A percentile compares a stretch with the other conserved stretches of the same genome.
These are phyloP conservation scores for Volvariella surrecta DNA, from an alignment of 1,284 basidiomycete genomes.

Conservation along the genomic window DNA sequence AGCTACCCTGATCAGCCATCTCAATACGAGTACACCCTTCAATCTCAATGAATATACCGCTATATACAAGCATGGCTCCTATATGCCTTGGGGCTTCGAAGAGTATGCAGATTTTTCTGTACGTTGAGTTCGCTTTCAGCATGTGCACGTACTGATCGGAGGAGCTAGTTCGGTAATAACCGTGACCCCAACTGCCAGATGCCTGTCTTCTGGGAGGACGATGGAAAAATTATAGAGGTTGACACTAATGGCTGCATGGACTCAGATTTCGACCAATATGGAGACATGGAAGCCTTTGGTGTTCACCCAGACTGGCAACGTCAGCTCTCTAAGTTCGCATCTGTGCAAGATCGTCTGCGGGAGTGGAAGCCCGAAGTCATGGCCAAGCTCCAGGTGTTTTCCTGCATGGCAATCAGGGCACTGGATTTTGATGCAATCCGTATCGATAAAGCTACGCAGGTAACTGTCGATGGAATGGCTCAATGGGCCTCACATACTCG, in stretches of 20 bases:
- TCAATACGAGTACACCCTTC: slow-evolving; percentile 80
- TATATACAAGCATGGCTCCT: slow-evolving; percentile 70
- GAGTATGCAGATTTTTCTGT: slow-evolving; percentile 79
- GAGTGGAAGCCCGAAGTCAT: slow-evolving; percentile 80
- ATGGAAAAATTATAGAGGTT: slow-evolving; percentile 54
- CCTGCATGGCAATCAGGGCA: slow-evolving; percentile 78
- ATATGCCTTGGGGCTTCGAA: slow-evolving; percentile 78
- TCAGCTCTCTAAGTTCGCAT: slow-evolving; percentile 89
- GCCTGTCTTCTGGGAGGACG: slow-evolving; percentile 74
- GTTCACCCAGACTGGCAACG: slow-evolving; percentile 91
- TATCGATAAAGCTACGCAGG: slow-evolving; percentile 89
- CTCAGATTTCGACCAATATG: slow-evolving; percentile 89
- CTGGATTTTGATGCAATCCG: slow-evolving; percentile 89
- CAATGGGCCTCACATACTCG: slow-evolving; percentile 69
- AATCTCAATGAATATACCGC: slow-evolving; percentile 63
- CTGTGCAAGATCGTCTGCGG: slow-evolving; percentile 87
- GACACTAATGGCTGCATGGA: slow-evolving; percentile 60
- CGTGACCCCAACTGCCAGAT: slow-evolving; percentile 69
- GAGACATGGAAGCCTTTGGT: slow-evolving; percentile 94
- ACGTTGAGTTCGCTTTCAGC: slow-evolving; percentile 12
- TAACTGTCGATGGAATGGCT: slow-evolving; percentile 75
- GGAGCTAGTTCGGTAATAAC: slow-evolving; percentile 46
- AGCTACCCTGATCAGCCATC: slow-evolving; percentile 37
- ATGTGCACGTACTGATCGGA: slow-evolving; percentile 4
- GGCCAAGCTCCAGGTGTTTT: slow-evolving; percentile 67